Conservation (phyloP, 2,329 filamentous ascomycete genomes). For the Penicillium sp. region DNA sequence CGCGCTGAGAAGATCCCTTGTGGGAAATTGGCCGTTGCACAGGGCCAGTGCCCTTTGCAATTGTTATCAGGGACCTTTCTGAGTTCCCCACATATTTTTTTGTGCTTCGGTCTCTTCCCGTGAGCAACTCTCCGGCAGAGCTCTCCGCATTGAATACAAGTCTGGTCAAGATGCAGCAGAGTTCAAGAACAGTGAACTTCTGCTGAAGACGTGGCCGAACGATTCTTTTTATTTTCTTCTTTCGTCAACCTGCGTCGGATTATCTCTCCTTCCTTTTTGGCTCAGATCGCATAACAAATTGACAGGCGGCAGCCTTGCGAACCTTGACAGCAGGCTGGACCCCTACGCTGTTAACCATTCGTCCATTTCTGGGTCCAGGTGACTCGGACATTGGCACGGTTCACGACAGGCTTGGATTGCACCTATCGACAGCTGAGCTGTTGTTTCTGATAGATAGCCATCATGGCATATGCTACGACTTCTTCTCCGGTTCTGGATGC, state of each 20-base stretch:
- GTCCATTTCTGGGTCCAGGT: constrained; percentile 41
- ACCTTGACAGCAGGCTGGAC: constrained; percentile 31
- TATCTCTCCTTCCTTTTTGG: constrained; percentile 31
- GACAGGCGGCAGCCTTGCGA: constrained; percentile 24
- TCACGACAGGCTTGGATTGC: constrained; percentile 29
- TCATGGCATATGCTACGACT: constrained; percentile 42
- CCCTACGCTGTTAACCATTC: constrained; percentile 33
- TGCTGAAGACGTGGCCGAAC: constrained; percentile 43
- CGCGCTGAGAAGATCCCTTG: constrained; percentile 12
- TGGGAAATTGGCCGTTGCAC: constrained; percentile 19
- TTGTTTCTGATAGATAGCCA: constrained; percentile 31
- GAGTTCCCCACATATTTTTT: constrained; percentile 14
- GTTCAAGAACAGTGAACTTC: constrained; percentile 41
- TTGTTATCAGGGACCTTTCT: constrained; percentile 23
- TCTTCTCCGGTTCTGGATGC: constrained; percentile 39
- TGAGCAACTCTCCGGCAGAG: constrained; percentile 44
- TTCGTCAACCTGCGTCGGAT: constrained; percentile 27
- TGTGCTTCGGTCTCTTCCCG: constrained; percentile 25
- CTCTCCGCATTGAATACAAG: constrained; percentile 42
- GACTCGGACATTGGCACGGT: constrained; percentile 39
- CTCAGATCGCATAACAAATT: constrained; percentile 34
- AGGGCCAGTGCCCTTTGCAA: constrained; percentile 25
- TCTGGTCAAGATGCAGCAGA: constrained; percentile 49
- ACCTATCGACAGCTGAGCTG: constrained; percentile 33
- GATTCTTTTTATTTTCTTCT: constrained; percentile 21